Percentiles rank a stretch among this genome's conserved stretches.
Evolutionary conservation across 306 rosid species (phyloP).

Genomic region (Begonia loranthoides): DNA sequence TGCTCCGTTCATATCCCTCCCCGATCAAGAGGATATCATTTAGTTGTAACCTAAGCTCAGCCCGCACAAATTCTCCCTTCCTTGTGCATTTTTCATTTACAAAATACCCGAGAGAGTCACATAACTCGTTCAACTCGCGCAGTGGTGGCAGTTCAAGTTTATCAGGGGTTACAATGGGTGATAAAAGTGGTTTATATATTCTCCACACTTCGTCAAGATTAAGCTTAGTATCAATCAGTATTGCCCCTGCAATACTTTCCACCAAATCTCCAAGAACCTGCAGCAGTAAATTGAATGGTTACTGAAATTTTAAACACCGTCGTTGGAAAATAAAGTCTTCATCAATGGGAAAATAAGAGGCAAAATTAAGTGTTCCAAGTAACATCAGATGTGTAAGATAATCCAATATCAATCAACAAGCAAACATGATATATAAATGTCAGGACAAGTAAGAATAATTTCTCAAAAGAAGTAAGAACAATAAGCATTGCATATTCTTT

Average conservation of each 20-base stretch:
- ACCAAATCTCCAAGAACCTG: conserved; percentile 93
- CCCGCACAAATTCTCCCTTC: conserved; percentile 36
- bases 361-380: too few relatives aligned
- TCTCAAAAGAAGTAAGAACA: neutral
- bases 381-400: too few relatives aligned
- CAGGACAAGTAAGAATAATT: too few relatives aligned
- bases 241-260: conserved; percentile 91
- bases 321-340: neutral
- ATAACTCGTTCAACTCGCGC: conserved; percentile 56
- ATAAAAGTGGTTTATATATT: conserved; percentile 57
- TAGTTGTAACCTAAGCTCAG: conserved; percentile 54
- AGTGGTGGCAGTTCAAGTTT: conserved; percentile 71
- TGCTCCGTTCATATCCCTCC: conserved; percentile 34
- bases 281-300: conserved; percentile 3
- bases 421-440: too few relatives aligned
- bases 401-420: too few relatives aligned
- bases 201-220: conserved; percentile 70
- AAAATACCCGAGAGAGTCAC: conserved; percentile 62
- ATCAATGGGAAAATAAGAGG: too few relatives aligned
- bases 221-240: conserved; percentile 72
- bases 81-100: conserved; percentile 37
- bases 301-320: neutral
- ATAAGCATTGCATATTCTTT: neutral
- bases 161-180: conserved; percentile 95
- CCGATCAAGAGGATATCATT: conserved; percentile 37